Evolutionary conservation across 2,329 filamentous ascomycete species (phyloP), one percentile per base, ranked within the genome.

Genomic region (Fusarium pilosicola): DNA sequence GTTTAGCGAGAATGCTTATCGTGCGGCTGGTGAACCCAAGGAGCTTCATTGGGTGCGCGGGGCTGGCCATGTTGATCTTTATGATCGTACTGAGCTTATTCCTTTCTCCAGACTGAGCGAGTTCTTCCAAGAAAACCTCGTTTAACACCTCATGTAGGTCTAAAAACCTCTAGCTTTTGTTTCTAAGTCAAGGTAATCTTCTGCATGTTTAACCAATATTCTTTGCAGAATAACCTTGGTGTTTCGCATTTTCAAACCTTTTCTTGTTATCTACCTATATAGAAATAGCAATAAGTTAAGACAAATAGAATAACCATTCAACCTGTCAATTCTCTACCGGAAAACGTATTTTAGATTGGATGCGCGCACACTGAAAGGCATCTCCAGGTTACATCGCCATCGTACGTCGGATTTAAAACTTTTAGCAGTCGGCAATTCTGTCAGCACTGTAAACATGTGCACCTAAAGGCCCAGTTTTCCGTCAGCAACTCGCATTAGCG

Each of bases 131-230:
- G 24, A 28, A 3, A 54, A 54, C 24, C 51, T 39, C 2, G 10
- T 28, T 9, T 54, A 26, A 20, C 2, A 20, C 14, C 0, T 5
- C 17, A 5, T 28, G 3, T 9, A 26, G 5, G 14, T 9, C 9
- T 14, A 0, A 12, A 22, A 15, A 18, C 5, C 5, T 22, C 5
- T 6, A 4, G 15, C 13, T 0, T 30, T 26, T 5, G 20, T 20
- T 45, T 45, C 24, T 44, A 3, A 7, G 17, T 11, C n/a, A 20
- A 26, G 24, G 6, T 18, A 9, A 18, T 26, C 3, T 26, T 26
- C 12, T 6, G 17, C 24, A 45, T 10, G 15, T 17, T 18, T 6
- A 17, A 12, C 3, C 0, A 11, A 17, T 12, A 14, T 44, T 24
- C 41, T 12, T 5, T 24, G 22, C 22, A 15, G 10, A 44, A 24